These are phyloP conservation scores for Dimargaris xerosporica DNA, from an alignment of 192 early-diverging fungal species.

Conservation along the genomic window DNA sequence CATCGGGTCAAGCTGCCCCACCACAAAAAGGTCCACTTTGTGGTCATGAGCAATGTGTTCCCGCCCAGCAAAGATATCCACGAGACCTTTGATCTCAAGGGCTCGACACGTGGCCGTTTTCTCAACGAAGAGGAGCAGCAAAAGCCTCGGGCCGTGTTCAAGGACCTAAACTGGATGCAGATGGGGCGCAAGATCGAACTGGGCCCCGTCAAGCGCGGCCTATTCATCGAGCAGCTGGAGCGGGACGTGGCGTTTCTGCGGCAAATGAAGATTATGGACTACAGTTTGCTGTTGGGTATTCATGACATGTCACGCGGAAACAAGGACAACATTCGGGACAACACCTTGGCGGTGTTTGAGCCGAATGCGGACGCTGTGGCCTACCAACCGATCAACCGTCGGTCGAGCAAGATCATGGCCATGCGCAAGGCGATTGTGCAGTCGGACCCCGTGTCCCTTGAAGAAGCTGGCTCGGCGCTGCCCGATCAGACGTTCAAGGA, in stretches of 20 bases:
- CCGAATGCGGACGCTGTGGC: conserved; percentile 30
- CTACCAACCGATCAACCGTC: not conserved
- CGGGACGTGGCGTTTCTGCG: conserved; percentile 66
- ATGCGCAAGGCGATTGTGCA: conserved; percentile 34
- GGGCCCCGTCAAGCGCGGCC: conserved; percentile 61
- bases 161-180: conserved; percentile 92
- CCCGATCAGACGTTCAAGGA: conserved; percentile 34
- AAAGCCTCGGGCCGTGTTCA: conserved; percentile 82
- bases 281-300: conserved; percentile 85
- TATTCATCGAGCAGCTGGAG: conserved; percentile 75
- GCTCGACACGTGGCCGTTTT: conserved; percentile 75
- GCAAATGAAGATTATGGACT: conserved; percentile 92
- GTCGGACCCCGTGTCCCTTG: conserved; percentile 29
- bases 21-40: conserved; percentile 91
- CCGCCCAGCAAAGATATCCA: conserved; percentile 95
- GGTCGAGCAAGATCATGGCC: not conserved
- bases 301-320: conserved; percentile 79
- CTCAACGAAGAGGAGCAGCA: conserved; percentile 54
- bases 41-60: conserved; percentile 98
- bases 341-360: conserved; percentile 74
- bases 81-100: conserved; percentile 90
- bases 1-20: conserved; percentile 92
- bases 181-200: conserved; percentile 57
- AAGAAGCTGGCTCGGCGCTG: conserved; percentile 22
- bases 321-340: conserved; percentile 78